Base-by-base conservation (phyloP, 164 flowering plant genomes). In the Magnolia sinica region DNA sequence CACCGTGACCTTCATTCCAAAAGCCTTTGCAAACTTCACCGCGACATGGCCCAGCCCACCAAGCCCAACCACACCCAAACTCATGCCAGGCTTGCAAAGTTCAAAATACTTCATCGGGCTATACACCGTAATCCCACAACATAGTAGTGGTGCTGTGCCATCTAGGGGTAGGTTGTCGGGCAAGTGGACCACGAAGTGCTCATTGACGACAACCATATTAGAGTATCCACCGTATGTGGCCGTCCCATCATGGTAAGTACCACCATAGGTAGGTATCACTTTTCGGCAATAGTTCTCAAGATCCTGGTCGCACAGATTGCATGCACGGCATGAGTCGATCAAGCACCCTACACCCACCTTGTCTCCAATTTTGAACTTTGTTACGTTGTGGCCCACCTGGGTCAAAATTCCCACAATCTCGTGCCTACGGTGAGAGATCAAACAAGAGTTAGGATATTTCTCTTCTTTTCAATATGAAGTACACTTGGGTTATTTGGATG, bases 201-300 rank as follows among this genome's bases (percentile, higher is more conserved):
- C 58, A 24, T 74, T 20, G n/a, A 68, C 81, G 1, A 81, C 81
- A 10, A 81, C n/a, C 27, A 23, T 16, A 11, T 81, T 70, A 2
- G 81, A 81, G 59, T 78, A 81, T 24, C 83, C 83, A 7, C 83
- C 83, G 52, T 81, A 78, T 13, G 82, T 72, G 37, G 16, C 55
- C 20, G 76, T 76, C 11, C 79, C 76, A 37, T 79, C 76, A 37
- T 65, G n/a, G 68, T n/a, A 74, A 20, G 20, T 11, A 24, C 50
- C 29, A 70, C 64, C 59, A 59, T 78, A 80, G 24, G 85, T 73
- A 24, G 7, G 22, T 13, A 81, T 76, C 77, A 45, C 50, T 69
- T 67, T 67, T 59, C 86, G 81, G 81, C 88, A 85, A 72, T 85
- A 80, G 50, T 81, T 86, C 51, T 86, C 87, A 0, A 79, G 82